A percentile compares a stretch with the other conserved stretches of the same genome.
Evolutionary conservation across 768 basidiomycete genomes (phyloP).

Genomic region (Suillus subaureus): DNA sequence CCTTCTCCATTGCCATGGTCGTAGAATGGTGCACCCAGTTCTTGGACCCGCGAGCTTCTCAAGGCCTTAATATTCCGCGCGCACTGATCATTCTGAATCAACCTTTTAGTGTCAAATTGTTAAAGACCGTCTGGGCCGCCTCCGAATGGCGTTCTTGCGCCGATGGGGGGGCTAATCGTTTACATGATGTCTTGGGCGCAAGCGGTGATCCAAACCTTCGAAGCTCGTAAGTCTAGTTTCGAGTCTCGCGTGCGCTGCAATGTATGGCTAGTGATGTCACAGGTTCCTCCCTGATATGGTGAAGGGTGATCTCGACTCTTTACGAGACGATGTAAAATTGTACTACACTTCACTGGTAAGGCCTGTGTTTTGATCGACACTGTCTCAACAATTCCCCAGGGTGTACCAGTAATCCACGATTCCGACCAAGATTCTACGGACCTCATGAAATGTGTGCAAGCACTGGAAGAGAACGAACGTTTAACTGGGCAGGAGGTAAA

Average conservation of each 20-base stretch:
- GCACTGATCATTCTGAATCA: constrained; percentile 92
- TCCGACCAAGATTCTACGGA: constrained; percentile 86
- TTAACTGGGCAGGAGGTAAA: constrained; percentile 41
- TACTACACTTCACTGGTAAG: constrained; percentile 66
- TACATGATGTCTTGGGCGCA: constrained; percentile 60
- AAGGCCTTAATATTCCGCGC: constrained; percentile 20
- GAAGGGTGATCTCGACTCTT: constrained; percentile 93
- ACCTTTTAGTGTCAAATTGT: constrained; percentile 67
- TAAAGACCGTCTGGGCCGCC: constrained; percentile 60
- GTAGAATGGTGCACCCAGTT: constrained; percentile 29
- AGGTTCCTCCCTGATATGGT: constrained; percentile 85
- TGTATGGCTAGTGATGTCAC: constrained; percentile 8
- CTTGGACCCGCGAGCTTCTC: constrained; percentile 21
- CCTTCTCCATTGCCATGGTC: neutral
- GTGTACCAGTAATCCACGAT: constrained; percentile 69
- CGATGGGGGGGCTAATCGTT: constrained; percentile 86
- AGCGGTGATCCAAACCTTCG: constrained; percentile 13
- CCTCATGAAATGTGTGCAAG: constrained; percentile 86
- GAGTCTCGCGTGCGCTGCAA: constrained; percentile 4
- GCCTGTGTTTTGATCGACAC: constrained; percentile 5
- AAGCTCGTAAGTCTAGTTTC: constrained; percentile 15
- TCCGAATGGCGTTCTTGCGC: constrained; percentile 68
- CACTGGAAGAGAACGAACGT: constrained; percentile 61
- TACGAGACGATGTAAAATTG: constrained; percentile 69
- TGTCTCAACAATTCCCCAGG: constrained; percentile 41